Evolutionary conservation across 495 filamentous ascomycete genomes (phyloP), one percentile per base, ranked within the genome.

Genomic region (Parmelia sp.): DNA sequence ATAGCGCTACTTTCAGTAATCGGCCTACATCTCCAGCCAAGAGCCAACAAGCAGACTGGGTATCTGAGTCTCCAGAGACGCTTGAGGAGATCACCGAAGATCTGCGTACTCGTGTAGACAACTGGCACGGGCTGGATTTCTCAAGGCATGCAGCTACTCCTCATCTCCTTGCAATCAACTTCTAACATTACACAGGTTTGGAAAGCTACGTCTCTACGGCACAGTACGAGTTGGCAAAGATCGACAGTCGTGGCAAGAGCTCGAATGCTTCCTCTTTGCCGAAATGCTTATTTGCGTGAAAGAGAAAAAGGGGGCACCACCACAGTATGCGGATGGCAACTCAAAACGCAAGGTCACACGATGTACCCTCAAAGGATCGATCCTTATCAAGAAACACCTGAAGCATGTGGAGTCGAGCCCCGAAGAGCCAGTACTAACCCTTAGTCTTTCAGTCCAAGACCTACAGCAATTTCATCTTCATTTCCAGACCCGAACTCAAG

Each of bases 281-380:
- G 94, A 97, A 75, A 99, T 99, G 94, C 91, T 99, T 60, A 99
- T 99, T 67, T 99, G 94, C 73, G 91, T 97, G 65, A 99, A 97
- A 76, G 94, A 97, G 72, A 97, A 96, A 82, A 95, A 92, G 74
- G 74, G 80, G 33, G 67, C 78, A 6, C 80, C 82, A 10, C 83
- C 85, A 44, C 83, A 84, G 33, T 78, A 77, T 31, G 78, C 82
- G 37, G 84, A 86, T 21, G 80, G 80, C 7, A 73, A 75, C n/a
- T 72, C 79, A 33, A 80, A 78, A 70, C 80, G 77, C 55, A 94
- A 89, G 73, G 74, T 82, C 10, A 86, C 82, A 5, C 85, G 90
- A 61, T 96, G 87, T 76, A 96, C 92, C 10, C 78, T 99, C 40
- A 99, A 99, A 76, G 94, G 94, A 11, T 97, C 95, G 4, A 99